These are phyloP conservation scores for Viridothelium virens DNA, from an alignment of 495 filamentous ascomycete species.

Conservation along the genomic window DNA sequence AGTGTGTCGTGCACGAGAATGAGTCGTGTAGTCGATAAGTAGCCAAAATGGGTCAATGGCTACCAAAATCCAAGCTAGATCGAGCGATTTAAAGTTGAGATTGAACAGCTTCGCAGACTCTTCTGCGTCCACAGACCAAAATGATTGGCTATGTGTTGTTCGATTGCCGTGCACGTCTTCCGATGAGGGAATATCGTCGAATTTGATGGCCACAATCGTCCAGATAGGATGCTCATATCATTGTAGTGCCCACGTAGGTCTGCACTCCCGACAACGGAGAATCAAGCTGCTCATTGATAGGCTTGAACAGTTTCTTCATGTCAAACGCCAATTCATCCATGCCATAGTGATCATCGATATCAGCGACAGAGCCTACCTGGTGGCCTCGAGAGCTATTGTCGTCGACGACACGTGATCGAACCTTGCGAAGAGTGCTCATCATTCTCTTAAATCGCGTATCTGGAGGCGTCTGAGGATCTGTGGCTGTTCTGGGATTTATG, in stretches of 20 bases:
- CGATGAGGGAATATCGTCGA: background rate
- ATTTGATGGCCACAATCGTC: background rate
- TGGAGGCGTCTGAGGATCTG: constrained; percentile 43
- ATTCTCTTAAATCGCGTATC: constrained; percentile 52
- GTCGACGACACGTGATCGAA: constrained; percentile 47
- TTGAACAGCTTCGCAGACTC: background rate
- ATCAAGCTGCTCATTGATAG: constrained; percentile 23
- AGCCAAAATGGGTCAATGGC: background rate
- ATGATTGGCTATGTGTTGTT: background rate
- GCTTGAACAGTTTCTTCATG: constrained; percentile 56
- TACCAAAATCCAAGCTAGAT: background rate
- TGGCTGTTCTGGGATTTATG: constrained; percentile 37
- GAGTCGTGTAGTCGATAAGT: background rate
- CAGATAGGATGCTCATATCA: background rate
- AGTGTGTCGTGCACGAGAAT: background rate
- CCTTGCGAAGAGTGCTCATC: constrained; percentile 50
- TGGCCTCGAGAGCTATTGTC: constrained; percentile 47
- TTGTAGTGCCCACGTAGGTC: background rate
- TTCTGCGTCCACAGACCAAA: background rate
- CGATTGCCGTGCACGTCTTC: too few relatives aligned
- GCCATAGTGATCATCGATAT: constrained; percentile 54
- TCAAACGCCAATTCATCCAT: constrained; percentile 53
- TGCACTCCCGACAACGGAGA: constrained; percentile 20
- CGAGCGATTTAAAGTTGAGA: background rate
- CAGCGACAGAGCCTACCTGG: constrained; percentile 49